Percentiles rank a stretch among this genome's conserved stretches.
phyloP scores from a whole-genome alignment of 2,329 filamentous ascomycete species.

The Penicillium hesseltinei region DNA sequence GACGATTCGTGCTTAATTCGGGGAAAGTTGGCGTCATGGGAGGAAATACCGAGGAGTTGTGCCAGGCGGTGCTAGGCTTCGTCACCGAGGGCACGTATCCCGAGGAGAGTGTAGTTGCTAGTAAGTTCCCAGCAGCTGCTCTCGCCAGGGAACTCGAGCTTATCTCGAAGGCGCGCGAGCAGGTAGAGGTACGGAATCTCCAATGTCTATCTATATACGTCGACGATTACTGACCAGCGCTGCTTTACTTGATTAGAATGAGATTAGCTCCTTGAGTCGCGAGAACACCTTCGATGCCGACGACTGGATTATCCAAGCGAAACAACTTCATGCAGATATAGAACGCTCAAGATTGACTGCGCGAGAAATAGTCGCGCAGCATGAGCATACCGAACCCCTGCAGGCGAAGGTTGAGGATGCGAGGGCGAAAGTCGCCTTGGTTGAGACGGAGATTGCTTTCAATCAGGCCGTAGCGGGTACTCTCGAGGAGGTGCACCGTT shows the following conservation, averaged over 20 bases:
- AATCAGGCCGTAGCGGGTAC: conserved; percentile 53
- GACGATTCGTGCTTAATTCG: conserved; percentile 23
- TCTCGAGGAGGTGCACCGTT: conserved; percentile 52
- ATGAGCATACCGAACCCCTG: conserved; percentile 66
- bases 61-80: conserved; percentile 64
- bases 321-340: conserved; percentile 81
- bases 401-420: conserved; percentile 64
- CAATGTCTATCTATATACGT: neutral
- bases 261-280: conserved; percentile 74
- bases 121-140: conserved; percentile 49
- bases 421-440: conserved; percentile 53
- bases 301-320: conserved; percentile 81
- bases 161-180: conserved; percentile 52
- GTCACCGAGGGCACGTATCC: conserved; percentile 58
- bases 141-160: conserved; percentile 52
- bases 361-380: conserved; percentile 74
- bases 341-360: conserved; percentile 75
- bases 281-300: conserved; percentile 77
- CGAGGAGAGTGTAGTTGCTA: conserved; percentile 55
- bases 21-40: conserved; percentile 13
- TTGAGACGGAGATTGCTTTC: conserved; percentile 60
- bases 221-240: conserved; percentile 9
- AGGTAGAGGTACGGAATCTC: conserved; percentile 49
- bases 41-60: conserved; percentile 47
- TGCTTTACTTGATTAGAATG: conserved; percentile 48